These are phyloP conservation scores for Trichophyton verrucosum DNA, from an alignment of 2,329 filamentous ascomycete species.

Conservation along the genomic window DNA sequence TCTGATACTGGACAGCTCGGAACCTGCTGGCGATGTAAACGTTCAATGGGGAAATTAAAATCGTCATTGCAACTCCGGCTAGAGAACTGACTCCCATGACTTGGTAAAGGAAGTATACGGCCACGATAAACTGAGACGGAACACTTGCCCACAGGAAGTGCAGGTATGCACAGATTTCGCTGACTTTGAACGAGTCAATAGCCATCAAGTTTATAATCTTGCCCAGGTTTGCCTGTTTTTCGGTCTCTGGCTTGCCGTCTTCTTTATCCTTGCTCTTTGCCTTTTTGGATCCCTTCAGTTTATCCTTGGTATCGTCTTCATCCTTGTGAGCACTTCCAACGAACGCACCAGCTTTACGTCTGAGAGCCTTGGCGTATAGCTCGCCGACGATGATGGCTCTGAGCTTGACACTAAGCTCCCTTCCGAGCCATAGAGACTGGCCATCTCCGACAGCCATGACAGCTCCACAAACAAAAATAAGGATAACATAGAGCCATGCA, in stretches of 20 bases:
- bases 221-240: conserved; percentile 77
- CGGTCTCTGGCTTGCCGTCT: conserved; percentile 24
- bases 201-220: conserved; percentile 99
- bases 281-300: conserved; percentile 22
- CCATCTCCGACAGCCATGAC: conserved; percentile 72
- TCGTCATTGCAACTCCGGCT: conserved; percentile 83
- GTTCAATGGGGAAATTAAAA: conserved; percentile 77
- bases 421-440: conserved; percentile 82
- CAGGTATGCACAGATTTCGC: conserved; percentile 84
- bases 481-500: conserved; percentile 88
- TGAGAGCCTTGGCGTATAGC: conserved; percentile 89
- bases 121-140: conserved; percentile 74
- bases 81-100: conserved; percentile 90
- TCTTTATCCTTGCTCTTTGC: conserved; percentile 16
- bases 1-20: conserved; percentile 72
- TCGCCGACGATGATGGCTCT: conserved; percentile 94
- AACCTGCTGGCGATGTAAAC: conserved; percentile 79
- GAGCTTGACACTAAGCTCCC: conserved; percentile 85
- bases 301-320: conserved; percentile 16
- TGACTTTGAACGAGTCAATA: conserved; percentile 97
- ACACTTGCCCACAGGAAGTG: conserved; percentile 92
- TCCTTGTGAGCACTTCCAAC: conserved; percentile 48
- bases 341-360: conserved; percentile 73
- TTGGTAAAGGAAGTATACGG: conserved; percentile 68
- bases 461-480: conserved; percentile 72